These are phyloP conservation scores for Scalesia atractyloides DNA, from an alignment of 129 eudicot species.

Conservation along the genomic window DNA sequence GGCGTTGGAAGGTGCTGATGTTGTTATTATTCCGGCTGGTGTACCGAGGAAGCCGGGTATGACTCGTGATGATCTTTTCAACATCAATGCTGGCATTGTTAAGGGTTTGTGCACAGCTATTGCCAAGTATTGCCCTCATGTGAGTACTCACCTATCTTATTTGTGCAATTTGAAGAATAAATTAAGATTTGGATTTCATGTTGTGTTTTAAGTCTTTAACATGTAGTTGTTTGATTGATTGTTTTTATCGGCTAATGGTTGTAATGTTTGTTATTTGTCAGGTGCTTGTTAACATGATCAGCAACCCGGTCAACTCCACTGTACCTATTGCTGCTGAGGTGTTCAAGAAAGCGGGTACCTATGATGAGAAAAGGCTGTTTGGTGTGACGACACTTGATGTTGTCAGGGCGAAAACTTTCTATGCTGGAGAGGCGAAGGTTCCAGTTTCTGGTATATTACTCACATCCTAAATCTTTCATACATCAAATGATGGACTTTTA, in stretches of 20 bases:
- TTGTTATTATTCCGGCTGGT: constrained; percentile 98
- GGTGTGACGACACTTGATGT: constrained; percentile 99
- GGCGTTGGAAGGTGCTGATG: constrained; percentile 91
- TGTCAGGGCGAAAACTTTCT: constrained; percentile 96
- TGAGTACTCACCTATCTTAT: constrained; percentile 30
- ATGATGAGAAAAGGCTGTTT: constrained; percentile 79
- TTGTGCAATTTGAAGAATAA: not conserved
- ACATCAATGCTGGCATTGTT: constrained; percentile 98
- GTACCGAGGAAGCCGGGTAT: constrained; percentile 99
- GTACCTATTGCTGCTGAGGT: constrained; percentile 99
- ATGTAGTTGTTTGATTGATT: not conserved
- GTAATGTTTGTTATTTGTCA: constrained; percentile 20
- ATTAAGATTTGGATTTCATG: not conserved
- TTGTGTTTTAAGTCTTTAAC: not conserved
- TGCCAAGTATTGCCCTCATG: constrained; percentile 91
- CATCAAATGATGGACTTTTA: not conserved
- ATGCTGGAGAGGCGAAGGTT: constrained; percentile 89
- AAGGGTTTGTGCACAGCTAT: constrained; percentile 73
- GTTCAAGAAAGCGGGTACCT: constrained; percentile 95
- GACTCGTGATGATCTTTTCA: constrained; percentile 99
- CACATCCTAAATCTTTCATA: not conserved
- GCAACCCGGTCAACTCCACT: constrained; percentile 98
- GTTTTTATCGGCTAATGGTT: not conserved
- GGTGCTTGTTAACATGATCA: constrained; percentile 96
- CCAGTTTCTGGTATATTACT: constrained; percentile 71